These are phyloP conservation scores for Talaromyces sp. DNA, from an alignment of 2,329 filamentous ascomycete genomes.

Conservation along the genomic window DNA sequence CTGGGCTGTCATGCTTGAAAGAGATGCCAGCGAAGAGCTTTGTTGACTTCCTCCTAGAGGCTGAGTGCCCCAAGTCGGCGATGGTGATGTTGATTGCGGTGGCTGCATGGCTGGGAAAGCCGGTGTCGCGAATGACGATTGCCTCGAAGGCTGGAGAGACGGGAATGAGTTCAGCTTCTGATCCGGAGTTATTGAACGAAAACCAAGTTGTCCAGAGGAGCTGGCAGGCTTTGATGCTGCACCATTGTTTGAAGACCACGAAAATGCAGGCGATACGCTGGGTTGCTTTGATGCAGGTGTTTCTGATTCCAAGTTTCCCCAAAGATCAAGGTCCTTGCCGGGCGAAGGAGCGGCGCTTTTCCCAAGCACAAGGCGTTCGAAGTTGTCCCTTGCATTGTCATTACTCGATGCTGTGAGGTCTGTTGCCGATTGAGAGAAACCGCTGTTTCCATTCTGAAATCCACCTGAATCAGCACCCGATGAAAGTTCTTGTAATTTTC, in stretches of 20 bases:
- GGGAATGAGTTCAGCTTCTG: conserved; percentile 52
- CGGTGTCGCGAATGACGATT: conserved; percentile 29
- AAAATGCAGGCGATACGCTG: conserved; percentile 41
- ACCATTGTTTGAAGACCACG: conserved; percentile 45
- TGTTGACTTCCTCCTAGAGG: conserved; percentile 17
- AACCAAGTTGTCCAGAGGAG: conserved; percentile 23
- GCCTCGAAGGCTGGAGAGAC: conserved; percentile 48
- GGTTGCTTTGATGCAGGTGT: conserved; percentile 30
- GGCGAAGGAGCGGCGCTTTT: conserved; percentile 48
- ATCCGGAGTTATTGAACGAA: conserved; percentile 57
- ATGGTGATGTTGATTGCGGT: conserved; percentile 34
- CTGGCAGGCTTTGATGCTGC: conserved; percentile 17
- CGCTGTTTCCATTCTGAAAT: conserved; percentile 34
- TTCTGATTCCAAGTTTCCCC: conserved; percentile 36
- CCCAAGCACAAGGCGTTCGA: conserved; percentile 87
- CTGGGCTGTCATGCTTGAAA: conserved; percentile 29
- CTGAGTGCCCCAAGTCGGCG: conserved; percentile 25
- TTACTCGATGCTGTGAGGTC: conserved; percentile 49
- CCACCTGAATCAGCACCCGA: conserved; percentile 58
- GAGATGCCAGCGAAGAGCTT: conserved; percentile 25
- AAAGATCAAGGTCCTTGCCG: conserved; percentile 35
- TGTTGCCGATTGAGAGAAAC: conserved; percentile 29
- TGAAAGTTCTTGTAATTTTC: conserved; percentile 82
- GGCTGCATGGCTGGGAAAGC: conserved; percentile 31
- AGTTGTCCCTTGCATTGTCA: conserved; percentile 69